Percentiles rank a stretch among this genome's conserved stretches.
These are phyloP conservation scores for Ceratopteris richardii DNA, from an alignment of 75 land plant species.

Conservation along the genomic window DNA sequence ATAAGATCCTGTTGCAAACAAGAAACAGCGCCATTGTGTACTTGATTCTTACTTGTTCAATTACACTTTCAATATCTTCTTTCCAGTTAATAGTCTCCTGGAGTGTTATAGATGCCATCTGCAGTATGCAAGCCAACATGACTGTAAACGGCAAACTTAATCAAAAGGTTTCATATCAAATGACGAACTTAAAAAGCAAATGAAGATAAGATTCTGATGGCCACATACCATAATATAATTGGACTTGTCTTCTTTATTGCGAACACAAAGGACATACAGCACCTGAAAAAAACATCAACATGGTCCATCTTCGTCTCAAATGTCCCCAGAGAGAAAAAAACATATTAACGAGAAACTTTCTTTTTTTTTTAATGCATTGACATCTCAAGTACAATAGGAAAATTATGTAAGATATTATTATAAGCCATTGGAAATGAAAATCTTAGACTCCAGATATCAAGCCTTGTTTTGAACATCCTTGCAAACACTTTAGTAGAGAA, in stretches of 20 bases:
- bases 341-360: too few species aligned
- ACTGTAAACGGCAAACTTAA: background rate
- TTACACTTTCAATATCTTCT: slow-evolving; percentile 72
- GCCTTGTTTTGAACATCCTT: too few species aligned
- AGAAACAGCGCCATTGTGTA: too few species aligned
- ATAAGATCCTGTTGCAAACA: too few species aligned
- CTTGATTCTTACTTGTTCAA: slow-evolving; percentile 54
- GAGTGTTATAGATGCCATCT: slow-evolving; percentile 88
- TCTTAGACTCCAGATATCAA: too few species aligned
- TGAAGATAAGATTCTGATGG: background rate
- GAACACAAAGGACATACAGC: slow-evolving; percentile 68
- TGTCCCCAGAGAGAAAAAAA: too few species aligned
- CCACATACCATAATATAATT: slow-evolving; percentile 67
- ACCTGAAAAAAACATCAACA: slow-evolving; percentile 38
- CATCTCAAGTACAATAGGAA: too few species aligned
- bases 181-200: background rate
- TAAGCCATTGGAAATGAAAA: too few species aligned
- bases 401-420: too few species aligned
- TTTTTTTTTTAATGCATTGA: too few species aligned
- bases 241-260: slow-evolving; percentile 75
- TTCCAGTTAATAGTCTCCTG: slow-evolving; percentile 79
- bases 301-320: too few species aligned
- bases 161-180: background rate
- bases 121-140: slow-evolving; percentile 5
- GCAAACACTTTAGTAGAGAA: too few species aligned